Evolutionary conservation across 1,284 basidiomycete species (phyloP).

Genomic region (Marasmius oreades): DNA sequence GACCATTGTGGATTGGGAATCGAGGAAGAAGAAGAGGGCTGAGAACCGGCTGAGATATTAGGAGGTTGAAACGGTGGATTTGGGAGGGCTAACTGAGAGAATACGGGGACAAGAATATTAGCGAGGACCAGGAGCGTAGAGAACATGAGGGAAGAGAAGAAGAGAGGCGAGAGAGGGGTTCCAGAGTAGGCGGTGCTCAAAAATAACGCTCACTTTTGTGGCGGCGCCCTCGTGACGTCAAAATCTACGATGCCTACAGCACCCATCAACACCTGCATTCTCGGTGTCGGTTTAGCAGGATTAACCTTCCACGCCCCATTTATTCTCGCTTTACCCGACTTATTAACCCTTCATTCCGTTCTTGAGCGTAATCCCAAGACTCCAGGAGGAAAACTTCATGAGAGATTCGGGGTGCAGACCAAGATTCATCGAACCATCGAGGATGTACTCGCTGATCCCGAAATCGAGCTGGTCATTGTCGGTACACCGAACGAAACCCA

Average conservation of each 20-base stretch:
- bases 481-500: constrained; percentile 82
- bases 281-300: constrained; percentile 75
- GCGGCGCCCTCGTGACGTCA: not conserved
- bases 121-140: not conserved
- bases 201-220: not conserved
- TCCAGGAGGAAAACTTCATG: constrained; percentile 58
- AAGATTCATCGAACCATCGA: constrained; percentile 57
- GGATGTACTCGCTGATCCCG: constrained; percentile 52
- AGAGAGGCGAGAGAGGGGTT: not conserved
- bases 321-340: constrained; percentile 67
- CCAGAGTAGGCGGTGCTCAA: not conserved
- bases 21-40: constrained; percentile 39
- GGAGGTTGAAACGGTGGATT: constrained; percentile 61
- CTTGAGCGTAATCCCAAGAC: constrained; percentile 56
- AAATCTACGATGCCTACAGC: not conserved
- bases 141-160: not conserved
- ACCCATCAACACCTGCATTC: constrained; percentile 67
- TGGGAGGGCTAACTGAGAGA: constrained; percentile 59
- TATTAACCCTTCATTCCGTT: constrained; percentile 72
- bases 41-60: constrained; percentile 52
- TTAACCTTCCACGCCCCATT: constrained; percentile 80
- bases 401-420: constrained; percentile 55
- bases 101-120: not conserved
- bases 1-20: constrained; percentile 77
- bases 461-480: constrained; percentile 69